Evolutionary conservation across 148 eudicot species (phyloP).

Genomic region (Camellia granthamiana): DNA sequence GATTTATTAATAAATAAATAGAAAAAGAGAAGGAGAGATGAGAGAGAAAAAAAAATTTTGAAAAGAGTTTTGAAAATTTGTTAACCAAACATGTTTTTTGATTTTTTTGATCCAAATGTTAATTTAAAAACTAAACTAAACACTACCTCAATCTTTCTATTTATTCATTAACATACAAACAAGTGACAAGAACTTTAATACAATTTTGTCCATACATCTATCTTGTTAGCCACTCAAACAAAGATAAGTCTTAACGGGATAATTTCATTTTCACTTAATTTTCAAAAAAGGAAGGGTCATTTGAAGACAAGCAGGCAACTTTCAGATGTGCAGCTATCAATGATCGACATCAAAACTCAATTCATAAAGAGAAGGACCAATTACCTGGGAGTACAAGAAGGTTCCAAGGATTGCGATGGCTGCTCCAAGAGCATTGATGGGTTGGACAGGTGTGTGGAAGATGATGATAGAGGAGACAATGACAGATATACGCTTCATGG

Average conservation of each 20-base stretch:
- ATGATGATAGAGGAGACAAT: conserved; percentile 45
- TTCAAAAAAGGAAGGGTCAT: not conserved
- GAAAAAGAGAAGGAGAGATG: no score
- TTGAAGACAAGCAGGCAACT: not conserved
- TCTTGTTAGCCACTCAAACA: not conserved
- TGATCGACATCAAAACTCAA: not conserved
- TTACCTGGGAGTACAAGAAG: conserved; percentile 45
- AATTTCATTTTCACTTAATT: not conserved
- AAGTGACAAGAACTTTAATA: not conserved
- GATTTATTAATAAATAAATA: no score
- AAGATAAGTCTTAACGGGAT: not conserved
- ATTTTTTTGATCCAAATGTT: no score
- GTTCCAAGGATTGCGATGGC: conserved; percentile 49
- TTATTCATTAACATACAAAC: not conserved
- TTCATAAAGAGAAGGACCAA: not conserved
- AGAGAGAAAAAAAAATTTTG: no score
- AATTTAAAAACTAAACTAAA: no score
- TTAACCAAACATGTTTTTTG: no score
- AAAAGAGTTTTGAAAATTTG: no score
- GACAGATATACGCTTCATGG: conserved; percentile 47
- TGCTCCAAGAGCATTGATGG: conserved; percentile 43
- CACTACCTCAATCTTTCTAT: not conserved
- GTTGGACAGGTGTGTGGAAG: conserved; percentile 39
- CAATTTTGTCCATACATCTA: not conserved
- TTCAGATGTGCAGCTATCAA: not conserved